Base-by-base conservation (phyloP, 225 moss, liverwort and hornwort species). In the Sphagnum tenellum region DNA sequence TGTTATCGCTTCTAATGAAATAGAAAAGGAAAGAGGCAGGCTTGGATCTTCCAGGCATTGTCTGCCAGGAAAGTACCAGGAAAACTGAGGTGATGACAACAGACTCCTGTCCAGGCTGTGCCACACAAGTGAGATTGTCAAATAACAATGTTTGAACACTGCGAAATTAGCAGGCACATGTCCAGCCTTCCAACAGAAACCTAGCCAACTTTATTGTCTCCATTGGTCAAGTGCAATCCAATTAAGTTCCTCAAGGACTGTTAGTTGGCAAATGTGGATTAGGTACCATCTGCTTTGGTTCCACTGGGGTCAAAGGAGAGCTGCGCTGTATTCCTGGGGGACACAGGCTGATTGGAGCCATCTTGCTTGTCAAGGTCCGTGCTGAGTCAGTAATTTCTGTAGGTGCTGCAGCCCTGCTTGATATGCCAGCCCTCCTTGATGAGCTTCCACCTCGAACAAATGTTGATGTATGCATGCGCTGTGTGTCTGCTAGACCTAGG, bases 271-370 rank as follows among this genome's bases (percentile, higher is more conserved):
- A 73, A 82, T 88, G 86, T 71, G 77, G 83, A 69, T 76, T 76
- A 70, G 90, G 71, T 78, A 90, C 93, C 81, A 84, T 82, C 76
- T 90, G 87, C 83, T 93, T 98, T 67, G 98, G 90, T 72, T 98
- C 98, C 64, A 90, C 66, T 69, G 93, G 89, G 63, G 87, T 75
- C 44, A 90, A 82, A 8, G 89, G 90, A 66, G 98, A 98, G 77
- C 87, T 85, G 62, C 93, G 90, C 72, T 90, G 96, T 79, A 89
- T 82, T 72, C 85, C 92, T 78, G 95, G 81, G 56, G 92, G 82
- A 59, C 92, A 89, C 78, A 92, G 80, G 78, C 92, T 96, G 75
- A 85, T 87, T 44, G 89, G 88, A 63, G 78, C 86, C 65, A 89
- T 82, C 82, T 92, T 96, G 71, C 63, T 84, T 44, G 81, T 78